phyloP scores from a whole-genome alignment of 768 basidiomycete species.

The Fistulinella prunicolor region DNA sequence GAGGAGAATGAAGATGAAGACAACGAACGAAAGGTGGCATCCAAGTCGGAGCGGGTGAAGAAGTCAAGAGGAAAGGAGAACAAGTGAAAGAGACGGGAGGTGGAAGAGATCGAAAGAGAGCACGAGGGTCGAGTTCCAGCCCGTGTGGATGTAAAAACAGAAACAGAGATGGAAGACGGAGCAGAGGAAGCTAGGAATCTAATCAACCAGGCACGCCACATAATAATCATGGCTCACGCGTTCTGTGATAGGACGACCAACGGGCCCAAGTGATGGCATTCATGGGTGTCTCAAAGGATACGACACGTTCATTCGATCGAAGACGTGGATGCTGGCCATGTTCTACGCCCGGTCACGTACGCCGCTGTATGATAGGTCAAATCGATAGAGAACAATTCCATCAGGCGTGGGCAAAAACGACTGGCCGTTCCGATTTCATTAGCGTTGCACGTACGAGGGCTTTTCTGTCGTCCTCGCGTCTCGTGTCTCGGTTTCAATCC shows the following conservation, averaged over 20 bases:
- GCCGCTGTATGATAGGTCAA: constrained; percentile 20
- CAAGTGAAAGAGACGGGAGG: constrained; percentile 10
- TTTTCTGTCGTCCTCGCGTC: too few species aligned
- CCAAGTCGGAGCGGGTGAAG: constrained; percentile 12
- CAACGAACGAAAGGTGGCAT: constrained; percentile 3
- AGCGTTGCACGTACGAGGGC: too few species aligned
- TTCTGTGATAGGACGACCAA: constrained; percentile 33
- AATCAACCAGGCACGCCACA: constrained; percentile 2
- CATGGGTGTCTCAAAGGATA: constrained; percentile 60
- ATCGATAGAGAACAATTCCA: background rate
- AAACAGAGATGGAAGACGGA: too few species aligned
- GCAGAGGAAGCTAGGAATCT: too few species aligned
- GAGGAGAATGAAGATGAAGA: constrained; percentile 51
- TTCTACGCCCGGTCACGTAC: constrained; percentile 81
- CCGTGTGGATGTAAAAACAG: too few species aligned
- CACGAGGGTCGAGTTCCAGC: too few species aligned
- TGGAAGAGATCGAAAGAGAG: constrained; percentile 24
- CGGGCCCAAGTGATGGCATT: constrained; percentile 46
- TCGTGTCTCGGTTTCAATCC: too few species aligned
- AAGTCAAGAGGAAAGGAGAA: background rate
- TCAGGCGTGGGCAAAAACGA: constrained; percentile 55
- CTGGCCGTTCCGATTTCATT: too few species aligned
- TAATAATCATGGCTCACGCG: background rate
- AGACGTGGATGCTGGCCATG: constrained; percentile 66
- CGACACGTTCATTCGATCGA: constrained; percentile 58